Evolutionary conservation across 306 rosid genomes (phyloP), one percentile per base, ranked within the genome.

Genomic region (Cucumis sativus): DNA sequence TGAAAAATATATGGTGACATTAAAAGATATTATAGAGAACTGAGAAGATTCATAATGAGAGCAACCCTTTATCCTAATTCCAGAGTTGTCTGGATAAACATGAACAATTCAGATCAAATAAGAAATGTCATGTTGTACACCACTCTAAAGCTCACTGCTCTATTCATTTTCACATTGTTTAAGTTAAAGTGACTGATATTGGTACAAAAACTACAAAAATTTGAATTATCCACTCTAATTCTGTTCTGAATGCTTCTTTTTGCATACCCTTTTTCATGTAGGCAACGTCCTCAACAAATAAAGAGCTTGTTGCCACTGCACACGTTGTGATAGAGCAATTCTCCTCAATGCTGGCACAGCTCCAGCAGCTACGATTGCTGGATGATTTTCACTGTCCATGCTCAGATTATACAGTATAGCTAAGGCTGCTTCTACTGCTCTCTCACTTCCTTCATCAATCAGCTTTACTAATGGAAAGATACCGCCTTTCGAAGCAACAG

Each of bases 291-390:
- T 87, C 66, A 94, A 91, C 84, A 94, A 76, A 82, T 66, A 92
- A 77, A 94, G 94, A 17, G 98, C 94, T 69, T 80, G 78, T 58
- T 77, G 87, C 98, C 98, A 91, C 13, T 91, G 92, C 14, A 89
- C 88, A 78, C 88, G 86, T 30, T 88, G 89, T 17, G 92, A 76
- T 1, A 85, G 82, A 59, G 90, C 87, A 69, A 91, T 86, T 85
- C 88, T 87, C 82, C 81, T 81, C 40, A 94, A 74, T 8, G 82
- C 89, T 0, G 91, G 91, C 54, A 89, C 91, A 3, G 87, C 95
- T 51, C 97, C 96, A 40, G 96, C 96, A 51, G 91, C 89, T 71
- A 91, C 20, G 58, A 94, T 86, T 54, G 86, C 88, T 3, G 86
- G 37, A 85, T 90, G 98, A 74, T 91, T 94, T 85, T 91, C 92